A percentile compares a stretch with the other conserved stretches of the same genome.
phyloP scores from a whole-genome alignment of 192 early-diverging fungal genomes.

The Coemansia guatemalensis region DNA sequence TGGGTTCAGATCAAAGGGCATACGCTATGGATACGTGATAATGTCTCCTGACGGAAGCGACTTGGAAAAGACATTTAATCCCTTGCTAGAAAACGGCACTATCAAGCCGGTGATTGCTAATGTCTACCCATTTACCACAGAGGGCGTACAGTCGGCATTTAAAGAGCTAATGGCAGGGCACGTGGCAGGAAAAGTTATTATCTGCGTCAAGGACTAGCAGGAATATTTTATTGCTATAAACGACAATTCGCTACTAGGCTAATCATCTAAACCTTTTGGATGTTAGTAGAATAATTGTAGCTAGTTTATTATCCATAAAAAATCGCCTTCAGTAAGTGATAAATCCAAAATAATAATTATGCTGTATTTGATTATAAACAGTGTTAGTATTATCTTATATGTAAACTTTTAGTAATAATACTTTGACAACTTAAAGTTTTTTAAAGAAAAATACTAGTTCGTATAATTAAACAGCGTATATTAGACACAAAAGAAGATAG shows the following conservation, averaged over 20 bases:
- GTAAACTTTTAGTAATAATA: too few species aligned
- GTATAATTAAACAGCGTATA: too few species aligned
- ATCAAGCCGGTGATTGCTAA: conserved; percentile 48
- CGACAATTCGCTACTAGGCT: too few species aligned
- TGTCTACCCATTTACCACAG: conserved; percentile 41
- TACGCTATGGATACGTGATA: conserved; percentile 22
- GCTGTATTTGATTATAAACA: too few species aligned
- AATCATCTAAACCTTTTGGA: not conserved
- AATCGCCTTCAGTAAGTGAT: too few species aligned
- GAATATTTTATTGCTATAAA: not conserved
- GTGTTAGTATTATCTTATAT: too few species aligned
- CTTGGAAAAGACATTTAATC: conserved; percentile 44
- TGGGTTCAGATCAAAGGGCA: conserved; percentile 24
- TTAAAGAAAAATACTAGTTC: too few species aligned
- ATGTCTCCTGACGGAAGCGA: conserved; percentile 30
- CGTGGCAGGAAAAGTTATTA: conserved; percentile 54
- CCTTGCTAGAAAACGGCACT: conserved; percentile 32
- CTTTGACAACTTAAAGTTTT: too few species aligned
- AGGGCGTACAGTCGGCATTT: conserved; percentile 46
- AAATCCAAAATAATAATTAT: too few species aligned
- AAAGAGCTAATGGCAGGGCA: conserved; percentile 43
- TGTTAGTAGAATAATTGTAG: too few species aligned
- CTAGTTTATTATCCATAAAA: too few species aligned
- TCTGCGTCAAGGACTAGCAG: conserved; percentile 36
- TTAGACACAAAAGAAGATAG: too few species aligned